phyloP scores from a whole-genome alignment of 164 flowering plant species.

The Umbilicus rupestris region DNA sequence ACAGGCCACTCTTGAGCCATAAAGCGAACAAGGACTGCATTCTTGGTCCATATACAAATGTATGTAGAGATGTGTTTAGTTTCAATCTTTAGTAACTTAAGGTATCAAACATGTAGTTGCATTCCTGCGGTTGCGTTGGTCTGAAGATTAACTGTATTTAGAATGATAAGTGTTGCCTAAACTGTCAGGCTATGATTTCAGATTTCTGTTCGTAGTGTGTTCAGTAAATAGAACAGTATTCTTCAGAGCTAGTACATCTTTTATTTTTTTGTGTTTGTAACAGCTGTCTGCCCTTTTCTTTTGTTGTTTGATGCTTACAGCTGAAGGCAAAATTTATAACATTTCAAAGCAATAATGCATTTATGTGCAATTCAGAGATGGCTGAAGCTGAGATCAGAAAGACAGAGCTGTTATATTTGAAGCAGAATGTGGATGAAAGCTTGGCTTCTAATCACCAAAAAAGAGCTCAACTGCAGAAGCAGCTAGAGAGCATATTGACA shows the following conservation, averaged over 20 bases:
- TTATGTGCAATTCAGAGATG: constrained; percentile 23
- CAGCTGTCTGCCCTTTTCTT: neutral
- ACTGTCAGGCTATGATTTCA: neutral
- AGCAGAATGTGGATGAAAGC: constrained; percentile 30
- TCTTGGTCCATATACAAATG: too few species aligned
- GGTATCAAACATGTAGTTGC: too few species aligned
- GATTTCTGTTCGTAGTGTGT: neutral
- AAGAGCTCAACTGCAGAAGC: constrained; percentile 30
- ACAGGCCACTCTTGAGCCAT: neutral
- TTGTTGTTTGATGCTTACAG: constrained; percentile 19
- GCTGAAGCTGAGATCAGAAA: constrained; percentile 36
- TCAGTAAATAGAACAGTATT: neutral
- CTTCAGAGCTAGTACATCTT: neutral
- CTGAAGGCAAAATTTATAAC: constrained; percentile 28
- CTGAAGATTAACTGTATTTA: neutral
- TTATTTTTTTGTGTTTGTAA: neutral
- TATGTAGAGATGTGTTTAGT: too few species aligned
- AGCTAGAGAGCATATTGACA: constrained; percentile 24
- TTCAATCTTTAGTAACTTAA: too few species aligned
- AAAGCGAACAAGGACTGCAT: neutral
- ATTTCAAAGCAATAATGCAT: constrained; percentile 24
- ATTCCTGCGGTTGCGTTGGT: too few species aligned
- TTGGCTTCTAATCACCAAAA: constrained; percentile 34
- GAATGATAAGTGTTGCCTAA: neutral
- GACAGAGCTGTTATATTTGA: constrained; percentile 26